Evolutionary conservation across 2,329 filamentous ascomycete species (phyloP), one percentile per base, ranked within the genome.

Genomic region (Aspergillus sp.): DNA sequence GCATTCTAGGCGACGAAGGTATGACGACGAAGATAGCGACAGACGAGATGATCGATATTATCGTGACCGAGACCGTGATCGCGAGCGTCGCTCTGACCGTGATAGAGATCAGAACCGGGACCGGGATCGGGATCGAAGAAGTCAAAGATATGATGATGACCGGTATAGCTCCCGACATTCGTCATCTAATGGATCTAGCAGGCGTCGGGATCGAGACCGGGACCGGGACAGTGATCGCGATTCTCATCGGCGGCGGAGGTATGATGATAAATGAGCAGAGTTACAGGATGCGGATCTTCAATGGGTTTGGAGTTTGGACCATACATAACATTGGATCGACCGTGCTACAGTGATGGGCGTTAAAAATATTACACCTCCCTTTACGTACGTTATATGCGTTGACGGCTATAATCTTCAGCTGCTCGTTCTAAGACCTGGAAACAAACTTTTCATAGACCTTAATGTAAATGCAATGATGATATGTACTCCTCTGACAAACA

Each of bases 11-110:
- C 68, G 71, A 38, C 73, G 71, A 39, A 69, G 68, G 42, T 70
- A 76, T 56, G 69, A 71, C 6, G 78, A 80, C 61, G 70, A 69
- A 30, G 71, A 66, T 57, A 62, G 64, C 48, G 70, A 66, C 20
- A 62, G 68, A 32, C 66, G 62, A 48, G 68, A 71, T 55, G 71
- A 76, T 54, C 70, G 72, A 34, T 66, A 73, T 44, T 70, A 73
- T 57, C 68, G 68, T 26, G 71, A 76, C 50, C 68, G 70, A 41
- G 72, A 74, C 50, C 66, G 69, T 5, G 68, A 73, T 18, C 45
- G 45, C 20, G 24, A 55, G 45, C 53, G 47, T 45, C 53, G 47
- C 38, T 61, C 64, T 26, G 68, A 70, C 34, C 56, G 56, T 32
- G 63, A 74, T 48, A 68, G 69, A 41, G 71, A 74, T 45, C 63